Percentiles rank a stretch among this genome's conserved stretches.
These are phyloP conservation scores for Ogataea philodendri DNA, from an alignment of 805 yeast species.

Conservation along the genomic window DNA sequence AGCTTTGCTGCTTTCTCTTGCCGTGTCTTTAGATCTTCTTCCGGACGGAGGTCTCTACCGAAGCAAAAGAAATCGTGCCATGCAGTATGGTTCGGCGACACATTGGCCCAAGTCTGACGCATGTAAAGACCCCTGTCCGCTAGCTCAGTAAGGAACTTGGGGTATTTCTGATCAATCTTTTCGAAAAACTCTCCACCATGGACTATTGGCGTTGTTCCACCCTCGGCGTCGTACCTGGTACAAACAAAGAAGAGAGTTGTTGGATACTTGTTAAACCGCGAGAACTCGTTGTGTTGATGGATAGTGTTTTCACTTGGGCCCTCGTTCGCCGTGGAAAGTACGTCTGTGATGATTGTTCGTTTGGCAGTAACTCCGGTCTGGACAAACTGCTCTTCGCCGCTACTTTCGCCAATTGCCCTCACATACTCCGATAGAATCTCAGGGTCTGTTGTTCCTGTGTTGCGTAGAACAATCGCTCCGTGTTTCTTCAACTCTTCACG, in stretches of 20 bases:
- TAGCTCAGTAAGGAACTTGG: slow-evolving; percentile 26
- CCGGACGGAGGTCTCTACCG: slow-evolving; percentile 30
- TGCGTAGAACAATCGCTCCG: slow-evolving; percentile 34
- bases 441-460: slow-evolving; percentile 23
- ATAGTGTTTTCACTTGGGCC: slow-evolving; percentile 27
- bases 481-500: slow-evolving; percentile 22
- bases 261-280: slow-evolving; percentile 33
- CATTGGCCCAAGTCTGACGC: slow-evolving; percentile 31
- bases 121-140: slow-evolving; percentile 27
- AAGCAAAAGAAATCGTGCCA: slow-evolving; percentile 35
- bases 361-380: slow-evolving; percentile 34
- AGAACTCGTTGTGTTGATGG: slow-evolving; percentile 36
- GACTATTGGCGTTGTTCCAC: slow-evolving; percentile 37
- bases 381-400: slow-evolving; percentile 27
- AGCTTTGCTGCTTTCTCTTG: slow-evolving; percentile 29
- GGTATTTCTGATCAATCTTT: slow-evolving; percentile 18
- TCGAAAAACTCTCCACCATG: slow-evolving; percentile 36
- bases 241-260: slow-evolving; percentile 29
- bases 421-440: slow-evolving; percentile 24
- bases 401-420: slow-evolving; percentile 22
- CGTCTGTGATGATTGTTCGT: slow-evolving; percentile 27
- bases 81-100: slow-evolving; percentile 16
- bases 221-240: slow-evolving; percentile 22
- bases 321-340: slow-evolving; percentile 34
- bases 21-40: slow-evolving; percentile 27